phyloP scores from a whole-genome alignment of 2,329 filamentous ascomycete species.

The Colletotrichum sp. region DNA sequence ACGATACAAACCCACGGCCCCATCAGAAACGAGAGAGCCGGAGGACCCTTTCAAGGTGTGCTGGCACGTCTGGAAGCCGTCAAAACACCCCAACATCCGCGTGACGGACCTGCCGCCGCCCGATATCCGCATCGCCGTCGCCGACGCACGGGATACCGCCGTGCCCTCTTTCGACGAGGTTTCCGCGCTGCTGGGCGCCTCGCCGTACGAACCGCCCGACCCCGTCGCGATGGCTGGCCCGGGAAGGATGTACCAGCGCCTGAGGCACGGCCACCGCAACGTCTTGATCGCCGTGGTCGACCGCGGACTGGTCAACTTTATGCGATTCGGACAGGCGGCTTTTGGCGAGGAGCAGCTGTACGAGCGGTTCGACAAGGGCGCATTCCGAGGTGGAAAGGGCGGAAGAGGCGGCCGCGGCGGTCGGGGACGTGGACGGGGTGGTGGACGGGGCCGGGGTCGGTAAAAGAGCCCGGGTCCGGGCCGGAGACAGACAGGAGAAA shows the following conservation, averaged over 20 bases:
- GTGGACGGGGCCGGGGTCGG: conserved; percentile 32
- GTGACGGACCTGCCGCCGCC: conserved; percentile 81
- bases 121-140: conserved; percentile 84
- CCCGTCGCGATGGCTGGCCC: conserved; percentile 36
- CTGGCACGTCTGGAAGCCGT: conserved; percentile 83
- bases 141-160: conserved; percentile 73
- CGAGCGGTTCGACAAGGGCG: conserved; percentile 55
- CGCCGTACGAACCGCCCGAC: conserved; percentile 70
- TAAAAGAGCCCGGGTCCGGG: conserved; percentile 20
- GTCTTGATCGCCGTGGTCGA: conserved; percentile 90
- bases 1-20: conserved; percentile 63
- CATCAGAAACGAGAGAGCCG: conserved; percentile 29
- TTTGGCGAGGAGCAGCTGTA: conserved; percentile 80
- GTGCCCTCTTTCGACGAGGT: conserved; percentile 80
- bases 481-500: conserved; percentile 26
- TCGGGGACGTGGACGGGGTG: conserved; percentile 46
- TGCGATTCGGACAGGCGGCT: conserved; percentile 79
- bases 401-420: conserved; percentile 45
- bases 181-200: conserved; percentile 72
- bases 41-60: conserved; percentile 72
- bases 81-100: conserved; percentile 65
- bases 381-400: conserved; percentile 41
- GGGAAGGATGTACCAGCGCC: conserved; percentile 71
- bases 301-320: conserved; percentile 86
- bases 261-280: conserved; percentile 86